These are phyloP conservation scores for Oldenlandia corymbosa DNA, from an alignment of 257 asterid genomes.

Conservation along the genomic window DNA sequence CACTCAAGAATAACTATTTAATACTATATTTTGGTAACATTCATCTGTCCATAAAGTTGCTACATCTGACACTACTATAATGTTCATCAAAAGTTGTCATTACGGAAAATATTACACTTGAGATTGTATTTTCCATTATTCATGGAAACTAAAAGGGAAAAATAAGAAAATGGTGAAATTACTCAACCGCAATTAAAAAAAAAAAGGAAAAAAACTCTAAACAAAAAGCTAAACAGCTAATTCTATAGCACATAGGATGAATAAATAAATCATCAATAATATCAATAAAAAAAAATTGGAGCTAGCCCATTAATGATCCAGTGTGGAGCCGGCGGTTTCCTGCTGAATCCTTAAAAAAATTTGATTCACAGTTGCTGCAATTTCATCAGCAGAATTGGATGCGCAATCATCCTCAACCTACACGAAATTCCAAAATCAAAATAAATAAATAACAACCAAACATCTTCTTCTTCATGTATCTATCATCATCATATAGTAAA, in stretches of 20 bases:
- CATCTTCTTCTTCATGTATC: no score
- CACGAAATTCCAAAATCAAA: neutral
- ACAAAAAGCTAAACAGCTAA: no score
- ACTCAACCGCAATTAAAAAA: neutral
- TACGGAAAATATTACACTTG: no score
- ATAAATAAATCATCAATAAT: neutral
- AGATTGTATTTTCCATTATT: no score
- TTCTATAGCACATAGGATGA: no score
- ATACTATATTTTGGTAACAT: no score
- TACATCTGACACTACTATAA: no score
- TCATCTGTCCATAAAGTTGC: no score
- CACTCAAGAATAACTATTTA: no score
- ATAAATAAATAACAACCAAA: neutral
- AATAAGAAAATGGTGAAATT: neutral
- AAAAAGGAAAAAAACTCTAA: neutral
- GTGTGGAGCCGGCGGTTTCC: conserved; percentile 11
- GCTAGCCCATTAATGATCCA: conserved; percentile 3
- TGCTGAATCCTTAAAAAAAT: conserved; percentile 22
- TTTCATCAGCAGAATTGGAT: conserved; percentile 31
- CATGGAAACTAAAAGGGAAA: no score
- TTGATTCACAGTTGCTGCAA: conserved; percentile 35
- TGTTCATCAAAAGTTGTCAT: no score
- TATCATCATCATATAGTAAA: no score
- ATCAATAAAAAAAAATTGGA: neutral
- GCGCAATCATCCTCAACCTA: conserved; percentile 41